Base-by-base conservation (phyloP, 2,329 filamentous ascomycete species). In the Thelonectria olida region DNA sequence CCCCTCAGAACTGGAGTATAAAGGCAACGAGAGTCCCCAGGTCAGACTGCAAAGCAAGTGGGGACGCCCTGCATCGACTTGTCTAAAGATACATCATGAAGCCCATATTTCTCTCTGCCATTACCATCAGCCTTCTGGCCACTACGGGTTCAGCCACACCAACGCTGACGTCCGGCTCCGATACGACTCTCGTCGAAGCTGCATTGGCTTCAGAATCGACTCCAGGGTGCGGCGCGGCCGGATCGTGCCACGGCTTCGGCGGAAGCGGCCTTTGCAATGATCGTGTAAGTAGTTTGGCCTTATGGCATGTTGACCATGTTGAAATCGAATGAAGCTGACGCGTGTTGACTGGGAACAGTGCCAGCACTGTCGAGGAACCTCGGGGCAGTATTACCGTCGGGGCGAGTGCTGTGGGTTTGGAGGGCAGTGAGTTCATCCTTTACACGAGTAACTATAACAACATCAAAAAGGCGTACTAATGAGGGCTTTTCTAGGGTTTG, bases 361-460 rank as follows among this genome's bases (percentile, higher is more conserved):
- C 15, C 34, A 54, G 56, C 39, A 41, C 6, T 59, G 56, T 12
- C 48, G 9, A 4, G 56, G 56, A 1, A 41, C 49, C 2, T 41
- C 50, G 17, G 56, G 56, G 25, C 7, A 13, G 7, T 59, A n/a
- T n/a, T n/a, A 54, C 25, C 4, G 10, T 15, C 42, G 56, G 3
- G 56, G 56, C 39, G 50, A 9, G 23, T 59, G 56, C 44, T 59
- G 56, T 12, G 56, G 56, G 9, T 5, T 36, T 2, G 39, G 27
- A 31, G 39, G 9, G 27, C 55, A 53, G 55, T 58, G 44, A 58
- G 55, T 58, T 44, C 15, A 15, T 19, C 13, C 28, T 22, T 7
- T n/a, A 15, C n/a, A n/a, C 9, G n/a, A 19, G n/a, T 3, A 31
- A 7, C n/a, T 23, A 15, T 13, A 9, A 7, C 8, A n/a, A 7